Evolutionary conservation across 495 filamentous ascomycete species (phyloP).

Genomic region (Parathielavia hyrcaniae): DNA sequence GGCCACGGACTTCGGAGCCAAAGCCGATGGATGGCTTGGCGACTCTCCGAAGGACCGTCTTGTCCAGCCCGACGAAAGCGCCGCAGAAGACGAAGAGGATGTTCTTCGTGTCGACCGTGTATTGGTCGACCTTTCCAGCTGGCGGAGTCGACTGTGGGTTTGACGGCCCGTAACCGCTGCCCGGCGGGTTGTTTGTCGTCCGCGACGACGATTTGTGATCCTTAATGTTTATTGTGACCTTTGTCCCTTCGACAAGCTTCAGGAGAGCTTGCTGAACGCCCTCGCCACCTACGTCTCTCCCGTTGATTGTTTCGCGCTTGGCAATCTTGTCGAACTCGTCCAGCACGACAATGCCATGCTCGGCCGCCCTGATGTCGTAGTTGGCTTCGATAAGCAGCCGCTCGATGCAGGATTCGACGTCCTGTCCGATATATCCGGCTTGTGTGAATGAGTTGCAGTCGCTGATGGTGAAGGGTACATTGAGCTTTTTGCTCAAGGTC

Average conservation of each 20-base stretch:
- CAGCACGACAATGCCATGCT: constrained; percentile 88
- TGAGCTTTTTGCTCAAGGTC: constrained; percentile 54
- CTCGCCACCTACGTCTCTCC: constrained; percentile 79
- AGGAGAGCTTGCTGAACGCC: constrained; percentile 94
- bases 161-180: constrained; percentile 33
- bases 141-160: constrained; percentile 35
- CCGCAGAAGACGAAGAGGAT: constrained; percentile 96
- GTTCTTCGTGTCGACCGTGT: constrained; percentile 86
- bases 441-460: constrained; percentile 97
- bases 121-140: constrained; percentile 70
- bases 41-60: constrained; percentile 77
- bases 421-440: constrained; percentile 95
- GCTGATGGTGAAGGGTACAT: constrained; percentile 94
- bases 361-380: constrained; percentile 78
- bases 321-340: constrained; percentile 98
- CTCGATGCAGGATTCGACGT: constrained; percentile 88
- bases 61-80: constrained; percentile 89
- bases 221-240: constrained; percentile 81
- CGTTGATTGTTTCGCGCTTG: constrained; percentile 46
- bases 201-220: constrained; percentile 58
- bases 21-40: constrained; percentile 88
- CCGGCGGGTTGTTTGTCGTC: constrained; percentile 38
- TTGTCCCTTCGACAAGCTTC: constrained; percentile 95
- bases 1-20: constrained; percentile 65
- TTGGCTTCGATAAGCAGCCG: constrained; percentile 82